Evolutionary conservation across 2,329 filamentous ascomycete genomes (phyloP).

Genomic region (Ophioceras dolichostomum): DNA sequence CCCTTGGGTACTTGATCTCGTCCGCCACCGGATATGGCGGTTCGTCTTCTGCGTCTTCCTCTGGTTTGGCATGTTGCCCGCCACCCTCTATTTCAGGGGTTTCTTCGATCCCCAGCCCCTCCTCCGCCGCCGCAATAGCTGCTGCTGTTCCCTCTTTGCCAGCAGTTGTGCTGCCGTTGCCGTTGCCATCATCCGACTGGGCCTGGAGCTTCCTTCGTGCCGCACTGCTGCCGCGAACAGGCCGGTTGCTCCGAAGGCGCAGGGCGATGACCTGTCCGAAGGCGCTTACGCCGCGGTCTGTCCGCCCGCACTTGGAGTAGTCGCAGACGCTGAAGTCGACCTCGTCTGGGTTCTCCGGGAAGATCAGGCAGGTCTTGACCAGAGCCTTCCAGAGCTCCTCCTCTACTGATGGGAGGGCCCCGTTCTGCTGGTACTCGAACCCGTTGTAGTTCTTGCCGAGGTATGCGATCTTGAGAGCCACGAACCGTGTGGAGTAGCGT

Average conservation of each 20-base stretch:
- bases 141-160: no score
- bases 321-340: slow-evolving; percentile 76
- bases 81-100: no score
- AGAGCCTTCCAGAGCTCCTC: slow-evolving; percentile 90
- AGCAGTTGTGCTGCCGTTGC: no score
- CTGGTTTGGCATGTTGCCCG: no score
- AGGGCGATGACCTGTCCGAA: slow-evolving; percentile 92
- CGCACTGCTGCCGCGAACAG: slow-evolving; percentile 33
- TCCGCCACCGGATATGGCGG: slow-evolving; percentile 55
- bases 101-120: slow-evolving; percentile 9
- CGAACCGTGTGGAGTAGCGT: slow-evolving; percentile 69
- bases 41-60: slow-evolving; percentile 23
- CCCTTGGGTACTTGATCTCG: slow-evolving; percentile 71
- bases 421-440: slow-evolving; percentile 72
- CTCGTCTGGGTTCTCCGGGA: slow-evolving; percentile 44
- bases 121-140: slow-evolving; percentile 5
- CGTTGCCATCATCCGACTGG: slow-evolving; percentile 6
- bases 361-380: slow-evolving; percentile 69
- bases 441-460: slow-evolving; percentile 85
- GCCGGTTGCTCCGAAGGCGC: slow-evolving; percentile 67
- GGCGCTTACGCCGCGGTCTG: slow-evolving; percentile 85
- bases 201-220: slow-evolving; percentile 7
- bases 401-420: slow-evolving; percentile 70
- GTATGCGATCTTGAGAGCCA: slow-evolving; percentile 91
- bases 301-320: slow-evolving; percentile 91